Evolutionary conservation across 75 land plant genomes (phyloP).

Genomic region (Sequoia sempervirens): DNA sequence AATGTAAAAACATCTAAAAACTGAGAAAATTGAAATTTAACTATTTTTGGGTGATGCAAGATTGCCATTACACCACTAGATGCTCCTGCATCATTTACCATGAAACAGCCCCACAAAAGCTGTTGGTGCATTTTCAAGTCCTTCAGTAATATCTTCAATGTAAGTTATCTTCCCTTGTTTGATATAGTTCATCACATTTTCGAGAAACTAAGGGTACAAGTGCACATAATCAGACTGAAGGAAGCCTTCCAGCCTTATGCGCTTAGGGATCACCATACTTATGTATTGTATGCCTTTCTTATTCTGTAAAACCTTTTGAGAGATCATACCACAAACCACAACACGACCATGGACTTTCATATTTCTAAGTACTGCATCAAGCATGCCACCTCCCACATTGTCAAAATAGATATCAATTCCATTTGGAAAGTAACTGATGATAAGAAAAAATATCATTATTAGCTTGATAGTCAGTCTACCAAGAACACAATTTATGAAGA

Average conservation of each 20-base stretch:
- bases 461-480: neutral
- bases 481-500: neutral
- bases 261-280: neutral
- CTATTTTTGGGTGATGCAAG: no score
- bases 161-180: constrained; percentile 58
- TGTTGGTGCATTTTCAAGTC: constrained; percentile 66
- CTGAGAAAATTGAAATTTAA: no score
- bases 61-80: no score
- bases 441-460: neutral
- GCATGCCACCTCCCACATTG: constrained; percentile 23
- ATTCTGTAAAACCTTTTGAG: constrained; percentile 5
- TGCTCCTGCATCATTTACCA: no score
- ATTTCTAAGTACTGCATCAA: constrained; percentile 17
- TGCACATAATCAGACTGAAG: constrained; percentile 41
- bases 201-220: constrained; percentile 39
- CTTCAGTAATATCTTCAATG: constrained; percentile 58
- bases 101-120: constrained; percentile 63
- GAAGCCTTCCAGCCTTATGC: constrained; percentile 31
- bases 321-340: constrained; percentile 20
- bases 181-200: constrained; percentile 20
- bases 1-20: no score
- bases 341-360: constrained; percentile 22
- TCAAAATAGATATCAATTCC: constrained; percentile 28
- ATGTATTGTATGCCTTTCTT: constrained; percentile 2
- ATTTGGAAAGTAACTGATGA: constrained; percentile 31